Evolutionary conservation across 202 grass and related monocot species (phyloP).

Genomic region (Eragrostis tef): DNA sequence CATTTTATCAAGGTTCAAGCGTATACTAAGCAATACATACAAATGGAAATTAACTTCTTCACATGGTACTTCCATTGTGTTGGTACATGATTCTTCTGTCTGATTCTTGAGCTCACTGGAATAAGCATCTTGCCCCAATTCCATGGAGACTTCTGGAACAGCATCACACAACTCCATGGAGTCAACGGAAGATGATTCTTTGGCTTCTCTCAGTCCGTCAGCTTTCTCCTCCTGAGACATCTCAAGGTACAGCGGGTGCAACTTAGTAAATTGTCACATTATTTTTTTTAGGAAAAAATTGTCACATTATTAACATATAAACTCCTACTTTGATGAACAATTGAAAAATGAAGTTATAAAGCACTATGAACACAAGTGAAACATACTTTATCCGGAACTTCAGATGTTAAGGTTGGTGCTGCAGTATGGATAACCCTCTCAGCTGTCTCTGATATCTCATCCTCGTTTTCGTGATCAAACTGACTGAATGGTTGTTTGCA

Average conservation of each 20-base stretch:
- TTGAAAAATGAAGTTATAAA: not conserved
- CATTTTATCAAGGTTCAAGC: constrained; percentile 3
- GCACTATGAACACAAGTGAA: not conserved
- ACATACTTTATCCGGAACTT: constrained; percentile 45
- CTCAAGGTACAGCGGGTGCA: not conserved
- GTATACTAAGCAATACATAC: not conserved
- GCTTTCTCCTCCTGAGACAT: constrained; percentile 2
- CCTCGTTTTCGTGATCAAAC: constrained; percentile 13
- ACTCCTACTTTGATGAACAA: not conserved
- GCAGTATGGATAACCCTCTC: not conserved
- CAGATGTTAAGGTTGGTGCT: constrained; percentile 6
- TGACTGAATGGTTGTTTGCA: constrained; percentile 40
- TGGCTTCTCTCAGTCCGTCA: not conserved
- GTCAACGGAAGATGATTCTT: not conserved
- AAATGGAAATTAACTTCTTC: constrained; percentile 21
- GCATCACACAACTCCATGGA: not conserved
- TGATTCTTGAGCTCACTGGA: constrained; percentile 15
- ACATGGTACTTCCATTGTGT: not conserved
- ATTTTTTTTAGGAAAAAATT: too few relatives aligned
- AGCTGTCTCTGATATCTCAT: not conserved
- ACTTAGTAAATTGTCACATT: not conserved
- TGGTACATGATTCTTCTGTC: constrained; percentile 17
- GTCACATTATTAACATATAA: not conserved
- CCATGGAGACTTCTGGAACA: not conserved
- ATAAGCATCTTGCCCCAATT: not conserved